Evolutionary conservation across 2,329 filamentous ascomycete species (phyloP), one percentile per base, ranked within the genome.

Genomic region (Alternaria sp.): DNA sequence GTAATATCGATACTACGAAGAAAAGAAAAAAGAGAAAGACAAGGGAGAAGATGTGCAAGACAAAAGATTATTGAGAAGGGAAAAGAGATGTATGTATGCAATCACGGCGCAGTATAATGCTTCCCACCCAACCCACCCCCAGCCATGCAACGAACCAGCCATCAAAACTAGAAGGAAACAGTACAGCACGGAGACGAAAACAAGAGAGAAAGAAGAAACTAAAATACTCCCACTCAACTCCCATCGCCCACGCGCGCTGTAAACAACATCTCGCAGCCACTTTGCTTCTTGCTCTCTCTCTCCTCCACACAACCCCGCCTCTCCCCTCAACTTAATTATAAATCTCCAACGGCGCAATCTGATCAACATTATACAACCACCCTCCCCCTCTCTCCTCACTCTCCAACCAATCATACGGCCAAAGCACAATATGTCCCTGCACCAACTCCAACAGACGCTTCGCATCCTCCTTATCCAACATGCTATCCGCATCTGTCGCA

Each of bases 361-460:
- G 91, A 78, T 99, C 95, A 57, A 98, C 92, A 75, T 94, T 93
- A 80, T 97, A 98, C 64, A 97, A 86, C 95, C 95, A 99, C 75
- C 97, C 96, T 57, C 93, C 92, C 67, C 93, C 94, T 73, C 89
- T 88, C 82, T 98, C 95, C 81, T 98, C 95, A 57, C 90, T 91
- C 70, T 91, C 87, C 1, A 80, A 61, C 87, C 96, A 99, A 73
- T 99, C 93, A 79, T 98, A 97, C 6, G 95, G 95, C 83, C 96
- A 99, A 65, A 92, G 83, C 26, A 99, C 94, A 53, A 99, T 79
- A 75, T 94, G 89, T 1, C 95, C 95, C 78, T 98, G 94, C 26
- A 95, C 86, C 81, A 95, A 81, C 64, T 88, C 87, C 67, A 97
- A 82, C 67, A 98, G 80, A 69, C 92, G 90, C 75, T 96, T 94